These are phyloP conservation scores for Avicennia marina DNA, from an alignment of 257 asterid species.

Conservation along the genomic window DNA sequence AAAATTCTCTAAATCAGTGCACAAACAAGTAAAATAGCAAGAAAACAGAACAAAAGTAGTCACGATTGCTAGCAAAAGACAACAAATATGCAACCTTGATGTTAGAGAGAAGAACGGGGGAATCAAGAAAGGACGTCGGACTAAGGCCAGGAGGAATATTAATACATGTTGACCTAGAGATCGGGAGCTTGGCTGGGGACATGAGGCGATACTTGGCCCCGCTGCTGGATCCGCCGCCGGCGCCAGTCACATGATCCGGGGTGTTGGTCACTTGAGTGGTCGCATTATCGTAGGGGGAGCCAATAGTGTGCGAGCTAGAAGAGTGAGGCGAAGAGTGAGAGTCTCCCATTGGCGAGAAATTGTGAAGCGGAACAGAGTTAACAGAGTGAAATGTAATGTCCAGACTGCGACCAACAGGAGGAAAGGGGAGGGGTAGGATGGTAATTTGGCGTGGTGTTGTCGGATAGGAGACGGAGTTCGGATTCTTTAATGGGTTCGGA, in stretches of 20 bases:
- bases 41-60: background rate
- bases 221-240: slow-evolving; percentile 35
- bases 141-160: slow-evolving; percentile 93
- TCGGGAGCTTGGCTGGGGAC: slow-evolving; percentile 99
- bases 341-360: slow-evolving; percentile 39
- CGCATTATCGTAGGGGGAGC: slow-evolving; percentile 22
- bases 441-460: slow-evolving; percentile 13
- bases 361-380: slow-evolving; percentile 6
- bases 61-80: slow-evolving; percentile 1
- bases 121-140: slow-evolving; percentile 90
- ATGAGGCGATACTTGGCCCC: slow-evolving; percentile 81
- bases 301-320: too few species aligned
- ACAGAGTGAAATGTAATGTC: background rate
- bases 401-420: background rate
- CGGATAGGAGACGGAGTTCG: background rate
- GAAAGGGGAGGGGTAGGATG: slow-evolving; percentile 18
- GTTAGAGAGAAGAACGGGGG: slow-evolving; percentile 93
- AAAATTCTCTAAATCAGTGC: slow-evolving; percentile 8
- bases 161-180: slow-evolving; percentile 80
- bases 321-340: slow-evolving; percentile 5
- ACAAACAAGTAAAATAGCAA: background rate
- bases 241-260: slow-evolving; percentile 1
- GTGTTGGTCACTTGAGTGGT: slow-evolving; percentile 3
- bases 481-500: slow-evolving; percentile 18
- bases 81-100: slow-evolving; percentile 50